phyloP scores from a whole-genome alignment of 768 basidiomycete genomes.

The Leucocoprinus birnbaumii region DNA sequence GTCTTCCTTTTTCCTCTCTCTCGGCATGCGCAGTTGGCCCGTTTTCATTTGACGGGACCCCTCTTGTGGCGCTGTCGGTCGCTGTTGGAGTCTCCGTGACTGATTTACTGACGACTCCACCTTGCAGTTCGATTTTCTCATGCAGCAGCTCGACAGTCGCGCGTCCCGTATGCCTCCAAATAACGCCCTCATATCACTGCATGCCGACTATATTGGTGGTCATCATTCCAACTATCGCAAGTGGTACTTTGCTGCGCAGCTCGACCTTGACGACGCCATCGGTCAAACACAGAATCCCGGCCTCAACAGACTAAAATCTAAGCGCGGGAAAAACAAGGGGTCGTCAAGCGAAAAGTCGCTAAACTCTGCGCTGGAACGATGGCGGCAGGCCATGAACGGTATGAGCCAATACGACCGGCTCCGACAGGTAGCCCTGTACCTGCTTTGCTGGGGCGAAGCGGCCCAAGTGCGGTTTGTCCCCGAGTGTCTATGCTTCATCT shows the following conservation, averaged over 20 bases:
- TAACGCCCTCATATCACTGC: slow-evolving; percentile 91
- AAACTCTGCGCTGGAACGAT: slow-evolving; percentile 82
- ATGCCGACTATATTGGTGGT: slow-evolving; percentile 98
- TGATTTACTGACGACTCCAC: slow-evolving; percentile 15
- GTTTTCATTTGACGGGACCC: neutral
- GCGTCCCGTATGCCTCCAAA: slow-evolving; percentile 97
- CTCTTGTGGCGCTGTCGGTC: slow-evolving; percentile 4
- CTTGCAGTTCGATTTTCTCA: slow-evolving; percentile 88
- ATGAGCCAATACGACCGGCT: slow-evolving; percentile 99
- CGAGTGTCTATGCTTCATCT: slow-evolving; percentile 98
- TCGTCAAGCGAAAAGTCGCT: slow-evolving; percentile 62
- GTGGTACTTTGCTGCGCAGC: slow-evolving; percentile 99
- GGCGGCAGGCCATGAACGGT: slow-evolving; percentile 97
- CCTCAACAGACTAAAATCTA: slow-evolving; percentile 76
- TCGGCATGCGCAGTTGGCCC: neutral
- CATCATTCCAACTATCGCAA: slow-evolving; percentile 99
- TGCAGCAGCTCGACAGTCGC: slow-evolving; percentile 96
- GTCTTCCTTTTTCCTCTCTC: slow-evolving; percentile 13
- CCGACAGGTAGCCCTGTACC: slow-evolving; percentile 91
- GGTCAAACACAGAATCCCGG: slow-evolving; percentile 92
- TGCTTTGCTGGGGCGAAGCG: slow-evolving; percentile 97
- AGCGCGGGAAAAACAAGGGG: slow-evolving; percentile 43
- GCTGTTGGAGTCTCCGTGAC: slow-evolving; percentile 5
- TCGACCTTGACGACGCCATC: slow-evolving; percentile 97
- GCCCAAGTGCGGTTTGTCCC: slow-evolving; percentile 97